Conservation (phyloP, 305 asterid species). For the Striga hermonthica region DNA sequence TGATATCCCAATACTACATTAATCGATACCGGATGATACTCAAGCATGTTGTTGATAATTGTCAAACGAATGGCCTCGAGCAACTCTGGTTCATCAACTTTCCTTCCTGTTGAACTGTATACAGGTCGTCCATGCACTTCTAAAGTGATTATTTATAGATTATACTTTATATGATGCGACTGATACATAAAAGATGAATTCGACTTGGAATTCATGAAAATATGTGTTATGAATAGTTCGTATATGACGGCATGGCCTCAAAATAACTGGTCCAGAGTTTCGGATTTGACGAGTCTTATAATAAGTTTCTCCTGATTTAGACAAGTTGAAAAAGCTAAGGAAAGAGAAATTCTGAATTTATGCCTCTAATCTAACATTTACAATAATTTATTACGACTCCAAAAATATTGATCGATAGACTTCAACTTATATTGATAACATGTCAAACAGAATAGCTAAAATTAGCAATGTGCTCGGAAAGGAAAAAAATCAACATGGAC, state of each 20-base stretch:
- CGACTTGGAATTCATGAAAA: too few relatives aligned
- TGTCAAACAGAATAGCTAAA: too few relatives aligned
- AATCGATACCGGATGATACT: constrained; percentile 81
- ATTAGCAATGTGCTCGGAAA: constrained; percentile 11
- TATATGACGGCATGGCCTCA: too few relatives aligned
- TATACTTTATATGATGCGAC: too few relatives aligned
- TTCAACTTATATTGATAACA: too few relatives aligned
- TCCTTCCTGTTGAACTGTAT: constrained; percentile 85
- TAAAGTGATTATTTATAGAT: not conserved
- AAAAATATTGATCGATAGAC: too few relatives aligned
- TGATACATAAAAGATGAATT: too few relatives aligned
- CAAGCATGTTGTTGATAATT: constrained; percentile 80
- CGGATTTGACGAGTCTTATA: too few relatives aligned
- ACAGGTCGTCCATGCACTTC: constrained; percentile 24
- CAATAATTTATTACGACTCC: not conserved
- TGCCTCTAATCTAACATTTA: not conserved
- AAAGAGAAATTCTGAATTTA: too few relatives aligned
- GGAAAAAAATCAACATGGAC: constrained; percentile 29
- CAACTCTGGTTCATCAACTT: constrained; percentile 85
- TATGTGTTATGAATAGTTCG: too few relatives aligned
- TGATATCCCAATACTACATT: constrained; percentile 8
- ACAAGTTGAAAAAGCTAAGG: too few relatives aligned
- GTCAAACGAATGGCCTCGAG: constrained; percentile 99
- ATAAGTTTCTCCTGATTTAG: not conserved
- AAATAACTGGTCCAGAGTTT: too few relatives aligned